phyloP scores from a whole-genome alignment of 441 rosid species.

The Viola pubescens region DNA sequence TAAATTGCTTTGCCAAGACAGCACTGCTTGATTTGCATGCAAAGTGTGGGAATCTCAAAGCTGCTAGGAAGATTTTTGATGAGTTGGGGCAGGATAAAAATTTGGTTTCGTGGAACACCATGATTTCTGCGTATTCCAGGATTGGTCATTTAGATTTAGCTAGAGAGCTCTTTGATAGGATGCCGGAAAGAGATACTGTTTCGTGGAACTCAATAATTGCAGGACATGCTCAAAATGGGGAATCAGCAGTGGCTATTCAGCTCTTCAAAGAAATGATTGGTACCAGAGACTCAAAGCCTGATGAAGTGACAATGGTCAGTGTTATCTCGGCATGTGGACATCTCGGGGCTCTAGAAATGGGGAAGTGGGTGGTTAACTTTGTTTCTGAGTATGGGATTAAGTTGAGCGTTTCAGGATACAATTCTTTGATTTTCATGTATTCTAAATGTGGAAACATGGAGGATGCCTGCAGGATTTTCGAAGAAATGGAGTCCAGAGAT shows the following conservation, averaged over 20 bases:
- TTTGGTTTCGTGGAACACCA: conserved; percentile 42
- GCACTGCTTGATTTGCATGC: conserved; percentile 66
- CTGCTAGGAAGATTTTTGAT: conserved; percentile 48
- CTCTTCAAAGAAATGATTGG: conserved; percentile 26
- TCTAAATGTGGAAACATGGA: conserved; percentile 46
- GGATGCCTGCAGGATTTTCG: conserved; percentile 38
- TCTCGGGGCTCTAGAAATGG: conserved; percentile 42
- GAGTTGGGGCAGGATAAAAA: conserved; percentile 25
- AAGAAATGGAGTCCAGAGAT: conserved; percentile 38
- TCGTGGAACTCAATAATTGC: conserved; percentile 67
- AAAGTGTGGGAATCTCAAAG: conserved; percentile 60
- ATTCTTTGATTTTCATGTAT: conserved; percentile 56
- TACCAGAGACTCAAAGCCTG: conserved; percentile 39
- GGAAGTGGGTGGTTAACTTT: conserved; percentile 44
- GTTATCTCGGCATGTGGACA: conserved; percentile 40
- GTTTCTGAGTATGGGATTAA: conserved; percentile 29
- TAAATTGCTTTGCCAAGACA: conserved; percentile 47
- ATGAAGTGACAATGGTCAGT: conserved; percentile 41
- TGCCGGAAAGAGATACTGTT: conserved; percentile 37
- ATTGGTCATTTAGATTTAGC: conserved; percentile 32
- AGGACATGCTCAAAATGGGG: conserved; percentile 42
- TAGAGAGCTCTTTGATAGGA: conserved; percentile 36
- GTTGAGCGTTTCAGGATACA: conserved; percentile 38
- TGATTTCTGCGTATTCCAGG: conserved; percentile 44
- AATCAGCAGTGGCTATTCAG: conserved; percentile 35